Evolutionary conservation across 2,329 filamentous ascomycete species (phyloP), one percentile per base, ranked within the genome.

Genomic region (Penicillium sp.): DNA sequence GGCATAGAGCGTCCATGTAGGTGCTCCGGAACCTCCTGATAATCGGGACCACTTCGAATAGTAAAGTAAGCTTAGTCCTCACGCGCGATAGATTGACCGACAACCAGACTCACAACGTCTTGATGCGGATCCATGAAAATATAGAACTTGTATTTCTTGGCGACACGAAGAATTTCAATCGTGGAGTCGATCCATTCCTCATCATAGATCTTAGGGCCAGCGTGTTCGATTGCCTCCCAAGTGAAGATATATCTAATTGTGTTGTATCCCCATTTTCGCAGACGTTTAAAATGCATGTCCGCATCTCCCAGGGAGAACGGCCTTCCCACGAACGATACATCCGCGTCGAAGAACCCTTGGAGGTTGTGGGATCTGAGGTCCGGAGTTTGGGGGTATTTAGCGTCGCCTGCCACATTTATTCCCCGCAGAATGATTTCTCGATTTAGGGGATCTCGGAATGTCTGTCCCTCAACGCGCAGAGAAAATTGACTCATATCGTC

Each of bases 101-200:
- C 14, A 11, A 19, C 4, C 26, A 14, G 3, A 84, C 86, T 62
- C 82, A 90, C 88, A 65, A 97, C 93, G 77, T 99, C 94, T 79
- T 99, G 94, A 73, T 99, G 94, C 22, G 94, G 93, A 67, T 99
- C 95, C 91, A 99, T 96, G 71, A 97, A 97, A 48, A 99, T 82
- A 68, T 95, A 96, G 73, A 99, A 97, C 28, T 89, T 90, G 78
- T 96, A 97, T 36, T 86, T 81, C 71, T 92, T 96, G 36, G 92
- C 92, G 60, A 91, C 80, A 53, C 91, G 84, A 64, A 99, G 75
- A 12, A 96, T 80, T 36, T 89, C 83, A 61, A 99, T 91, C 0
- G 94, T 99, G 71, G 96, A 90, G 61, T 89, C 82, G 61, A 97
- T 92, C 83, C 90, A 99, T 58, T 89, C 87, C 69, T 99, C 91